These are phyloP conservation scores for Cyberlindnera mississippiensis DNA, from an alignment of 805 yeast species.

Conservation along the genomic window DNA sequence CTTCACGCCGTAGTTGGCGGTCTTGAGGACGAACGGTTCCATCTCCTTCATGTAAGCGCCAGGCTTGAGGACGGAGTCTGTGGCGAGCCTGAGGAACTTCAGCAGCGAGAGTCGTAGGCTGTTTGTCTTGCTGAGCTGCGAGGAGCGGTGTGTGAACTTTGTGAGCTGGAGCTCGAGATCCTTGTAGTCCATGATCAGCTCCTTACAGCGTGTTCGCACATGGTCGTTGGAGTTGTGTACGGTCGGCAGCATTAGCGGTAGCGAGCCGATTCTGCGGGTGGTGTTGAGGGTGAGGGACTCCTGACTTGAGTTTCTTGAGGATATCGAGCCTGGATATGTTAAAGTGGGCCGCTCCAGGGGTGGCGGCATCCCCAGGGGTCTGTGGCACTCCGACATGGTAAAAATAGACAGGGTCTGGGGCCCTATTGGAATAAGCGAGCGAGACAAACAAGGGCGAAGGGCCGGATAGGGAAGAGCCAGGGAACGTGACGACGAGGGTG, in stretches of 20 bases:
- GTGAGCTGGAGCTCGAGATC: conserved; percentile 11
- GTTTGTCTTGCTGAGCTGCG: conserved; percentile 12
- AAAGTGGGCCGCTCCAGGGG: conserved; percentile 7
- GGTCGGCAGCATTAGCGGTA: conserved; percentile 9
- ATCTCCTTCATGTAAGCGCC: conserved; percentile 9
- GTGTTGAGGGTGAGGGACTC: conserved; percentile 6
- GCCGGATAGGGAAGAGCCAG: neutral
- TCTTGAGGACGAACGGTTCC: conserved; percentile 7
- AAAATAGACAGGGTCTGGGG: no score
- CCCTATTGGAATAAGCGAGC: no score
- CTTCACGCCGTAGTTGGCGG: conserved; percentile 11
- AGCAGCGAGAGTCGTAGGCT: conserved; percentile 9
- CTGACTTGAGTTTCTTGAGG: conserved; percentile 7
- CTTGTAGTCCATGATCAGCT: conserved; percentile 16
- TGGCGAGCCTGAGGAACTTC: conserved; percentile 10
- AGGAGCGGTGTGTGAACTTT: conserved; percentile 7
- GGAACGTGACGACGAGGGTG: neutral
- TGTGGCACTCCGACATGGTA: conserved; percentile 5
- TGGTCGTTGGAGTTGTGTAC: conserved; percentile 9
- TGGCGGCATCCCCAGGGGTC: conserved; percentile 1
- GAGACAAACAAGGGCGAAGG: no score
- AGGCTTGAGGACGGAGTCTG: conserved; percentile 5
- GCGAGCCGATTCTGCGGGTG: conserved; percentile 6
- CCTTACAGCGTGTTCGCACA: conserved; percentile 11
- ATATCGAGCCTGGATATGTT: conserved; percentile 3